Conservation (phyloP, 441 rosid species). For the Arabidopsis lyrata region DNA sequence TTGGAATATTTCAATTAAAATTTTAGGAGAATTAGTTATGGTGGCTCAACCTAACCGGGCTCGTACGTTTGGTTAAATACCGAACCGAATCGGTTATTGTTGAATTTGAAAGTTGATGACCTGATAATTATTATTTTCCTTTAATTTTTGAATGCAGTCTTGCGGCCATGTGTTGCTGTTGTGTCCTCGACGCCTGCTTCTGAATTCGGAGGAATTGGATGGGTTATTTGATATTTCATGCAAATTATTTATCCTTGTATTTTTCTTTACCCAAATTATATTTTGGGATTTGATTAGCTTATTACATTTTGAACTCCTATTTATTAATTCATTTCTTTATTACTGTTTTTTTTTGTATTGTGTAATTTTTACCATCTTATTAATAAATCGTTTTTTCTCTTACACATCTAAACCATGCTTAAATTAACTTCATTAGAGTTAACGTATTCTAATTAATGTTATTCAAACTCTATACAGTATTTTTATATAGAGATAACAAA, state of each 20-base stretch:
- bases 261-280: neutral
- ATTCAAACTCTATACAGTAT: too few species aligned
- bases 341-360: neutral
- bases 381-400: neutral
- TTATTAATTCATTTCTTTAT: constrained; percentile 4
- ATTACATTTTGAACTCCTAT: neutral
- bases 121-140: too few species aligned
- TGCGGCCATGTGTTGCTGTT: constrained; percentile 49
- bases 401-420: neutral
- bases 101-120: neutral
- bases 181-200: constrained; percentile 44
- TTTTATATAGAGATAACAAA: too few species aligned
- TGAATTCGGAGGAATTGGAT: constrained; percentile 27
- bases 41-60: constrained; percentile 1
- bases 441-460: too few species aligned
- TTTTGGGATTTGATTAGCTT: constrained; percentile 22
- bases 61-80: neutral
- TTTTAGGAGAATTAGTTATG: neutral
- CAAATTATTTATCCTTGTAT: neutral
- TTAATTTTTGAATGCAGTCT: constrained; percentile 33
- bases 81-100: constrained; percentile 6
- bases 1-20: neutral
- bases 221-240: neutral
- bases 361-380: neutral
- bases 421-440: too few species aligned